These are phyloP conservation scores for Juglanconis juglandina DNA, from an alignment of 2,329 filamentous ascomycete genomes.

Conservation along the genomic window DNA sequence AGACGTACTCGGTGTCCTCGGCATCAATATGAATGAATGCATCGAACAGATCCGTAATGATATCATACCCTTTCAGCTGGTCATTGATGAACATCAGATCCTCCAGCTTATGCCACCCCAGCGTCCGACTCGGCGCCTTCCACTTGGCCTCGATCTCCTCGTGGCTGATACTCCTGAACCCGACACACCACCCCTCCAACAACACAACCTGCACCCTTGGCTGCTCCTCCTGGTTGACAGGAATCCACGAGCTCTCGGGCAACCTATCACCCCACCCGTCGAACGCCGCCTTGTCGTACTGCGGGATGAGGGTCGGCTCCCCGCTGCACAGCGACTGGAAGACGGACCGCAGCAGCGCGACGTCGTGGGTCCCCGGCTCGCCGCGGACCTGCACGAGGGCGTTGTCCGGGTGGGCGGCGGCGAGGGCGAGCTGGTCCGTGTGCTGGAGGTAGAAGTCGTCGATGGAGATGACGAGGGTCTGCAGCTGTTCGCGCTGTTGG, in stretches of 20 bases:
- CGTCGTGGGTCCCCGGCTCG: constrained; percentile 80
- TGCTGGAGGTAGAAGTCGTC: constrained; percentile 87
- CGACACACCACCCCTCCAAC: constrained; percentile 89
- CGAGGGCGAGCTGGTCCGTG: constrained; percentile 62
- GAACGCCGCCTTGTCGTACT: constrained; percentile 81
- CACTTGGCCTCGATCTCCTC: constrained; percentile 50
- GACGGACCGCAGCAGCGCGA: constrained; percentile 59
- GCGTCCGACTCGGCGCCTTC: constrained; percentile 48
- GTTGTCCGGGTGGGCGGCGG: constrained; percentile 64
- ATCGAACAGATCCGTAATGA: constrained; percentile 47
- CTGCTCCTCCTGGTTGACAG: constrained; percentile 50
- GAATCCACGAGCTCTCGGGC: constrained; percentile 58
- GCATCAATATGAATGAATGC: constrained; percentile 64
- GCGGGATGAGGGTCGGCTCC: constrained; percentile 57
- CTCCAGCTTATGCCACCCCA: constrained; percentile 44
- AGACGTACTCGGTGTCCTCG: constrained; percentile 70
- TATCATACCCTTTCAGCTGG: constrained; percentile 44
- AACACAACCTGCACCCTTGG: constrained; percentile 62
- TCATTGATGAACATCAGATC: constrained; percentile 51
- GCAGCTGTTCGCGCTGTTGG: constrained; percentile 51
- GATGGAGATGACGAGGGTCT: constrained; percentile 72
- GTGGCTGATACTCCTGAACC: constrained; percentile 64
- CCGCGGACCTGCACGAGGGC: constrained; percentile 76
- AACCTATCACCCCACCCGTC: constrained; percentile 73
- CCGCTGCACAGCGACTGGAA: constrained; percentile 57